Evolutionary conservation across 805 yeast species (phyloP).

Genomic region (Ogataea neopini): DNA sequence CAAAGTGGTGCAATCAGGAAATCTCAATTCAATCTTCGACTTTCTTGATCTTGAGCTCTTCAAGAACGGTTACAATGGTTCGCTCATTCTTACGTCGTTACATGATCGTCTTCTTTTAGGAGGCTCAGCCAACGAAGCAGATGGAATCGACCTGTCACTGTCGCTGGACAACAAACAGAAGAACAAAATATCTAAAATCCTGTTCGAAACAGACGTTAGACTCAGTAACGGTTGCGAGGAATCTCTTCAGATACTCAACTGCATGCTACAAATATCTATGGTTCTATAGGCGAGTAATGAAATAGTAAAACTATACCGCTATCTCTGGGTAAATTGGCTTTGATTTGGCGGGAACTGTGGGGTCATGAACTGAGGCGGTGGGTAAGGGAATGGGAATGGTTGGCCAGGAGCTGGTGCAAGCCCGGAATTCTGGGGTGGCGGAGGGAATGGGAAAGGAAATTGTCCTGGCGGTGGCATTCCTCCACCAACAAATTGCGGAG

Average conservation of each 20-base stretch:
- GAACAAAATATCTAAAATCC: conserved; percentile 57
- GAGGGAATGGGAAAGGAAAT: conserved; percentile 7
- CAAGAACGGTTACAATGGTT: conserved; percentile 36
- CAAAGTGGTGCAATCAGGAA: conserved; percentile 18
- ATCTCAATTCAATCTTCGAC: conserved; percentile 27
- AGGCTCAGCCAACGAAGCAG: conserved; percentile 28
- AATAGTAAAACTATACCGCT: background rate
- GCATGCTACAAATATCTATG: conserved; percentile 54
- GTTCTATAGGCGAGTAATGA: conserved; percentile 25
- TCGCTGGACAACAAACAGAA: conserved; percentile 63
- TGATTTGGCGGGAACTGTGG: conserved; percentile 9
- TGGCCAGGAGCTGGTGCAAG: conserved; percentile 5
- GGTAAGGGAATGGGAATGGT: conserved; percentile 7
- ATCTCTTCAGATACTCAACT: conserved; percentile 73
- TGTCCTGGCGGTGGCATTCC: conserved; percentile 6
- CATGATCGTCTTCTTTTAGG: conserved; percentile 35
- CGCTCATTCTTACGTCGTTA: conserved; percentile 31
- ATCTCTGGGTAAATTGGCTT: conserved; percentile 5
- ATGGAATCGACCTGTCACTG: conserved; percentile 41
- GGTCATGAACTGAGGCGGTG: conserved; percentile 5
- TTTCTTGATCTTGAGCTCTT: conserved; percentile 32
- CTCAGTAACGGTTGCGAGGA: conserved; percentile 88
- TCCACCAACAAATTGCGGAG: conserved; percentile 5
- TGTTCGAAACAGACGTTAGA: conserved; percentile 75
- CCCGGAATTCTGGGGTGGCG: conserved; percentile 1